Conservation (phyloP, 371 early-diverging fungal genomes). For the Zopfochytrium polystomum region DNA sequence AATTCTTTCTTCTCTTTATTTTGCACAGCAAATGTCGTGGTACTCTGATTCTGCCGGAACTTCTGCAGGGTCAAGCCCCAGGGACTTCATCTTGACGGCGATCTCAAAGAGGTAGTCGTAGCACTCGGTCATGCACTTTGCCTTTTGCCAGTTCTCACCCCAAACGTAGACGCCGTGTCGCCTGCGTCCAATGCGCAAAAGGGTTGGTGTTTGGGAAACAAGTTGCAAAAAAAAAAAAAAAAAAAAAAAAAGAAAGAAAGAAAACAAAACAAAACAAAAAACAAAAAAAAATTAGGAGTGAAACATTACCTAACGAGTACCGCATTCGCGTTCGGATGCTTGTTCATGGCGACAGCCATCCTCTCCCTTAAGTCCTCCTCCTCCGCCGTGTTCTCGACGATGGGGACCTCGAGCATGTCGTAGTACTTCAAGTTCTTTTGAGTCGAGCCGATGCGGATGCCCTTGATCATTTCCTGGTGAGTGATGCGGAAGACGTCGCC, state of each 20-base stretch:
- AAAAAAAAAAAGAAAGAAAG: slow-evolving; percentile 1
- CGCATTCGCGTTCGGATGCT: slow-evolving; percentile 91
- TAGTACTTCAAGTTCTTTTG: slow-evolving; percentile 59
- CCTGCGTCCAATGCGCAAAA: too few species aligned
- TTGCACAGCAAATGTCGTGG: slow-evolving; percentile 20
- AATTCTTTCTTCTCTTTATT: neutral
- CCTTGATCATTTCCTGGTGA: slow-evolving; percentile 98
- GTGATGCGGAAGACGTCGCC: slow-evolving; percentile 67
- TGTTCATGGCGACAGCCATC: slow-evolving; percentile 86
- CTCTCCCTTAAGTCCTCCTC: slow-evolving; percentile 89
- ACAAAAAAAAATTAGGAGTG: slow-evolving; percentile 51
- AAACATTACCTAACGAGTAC: slow-evolving; percentile 77
- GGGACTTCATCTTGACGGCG: slow-evolving; percentile 85
- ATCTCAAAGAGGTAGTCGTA: slow-evolving; percentile 97
- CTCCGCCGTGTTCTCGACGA: slow-evolving; percentile 92
- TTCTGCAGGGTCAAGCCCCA: slow-evolving; percentile 71
- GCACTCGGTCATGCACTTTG: slow-evolving; percentile 97
- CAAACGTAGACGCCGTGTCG: slow-evolving; percentile 62
- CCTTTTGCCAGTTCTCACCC: slow-evolving; percentile 95
- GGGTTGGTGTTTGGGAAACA: too few species aligned
- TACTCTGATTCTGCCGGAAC: slow-evolving; percentile 52
- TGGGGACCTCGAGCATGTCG: slow-evolving; percentile 89
- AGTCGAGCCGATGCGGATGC: slow-evolving; percentile 75
- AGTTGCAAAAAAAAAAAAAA: too few species aligned
- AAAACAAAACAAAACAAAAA: slow-evolving; percentile 26